Evolutionary conservation across 306 rosid species (phyloP).

Genomic region (Prunus armeniaca): DNA sequence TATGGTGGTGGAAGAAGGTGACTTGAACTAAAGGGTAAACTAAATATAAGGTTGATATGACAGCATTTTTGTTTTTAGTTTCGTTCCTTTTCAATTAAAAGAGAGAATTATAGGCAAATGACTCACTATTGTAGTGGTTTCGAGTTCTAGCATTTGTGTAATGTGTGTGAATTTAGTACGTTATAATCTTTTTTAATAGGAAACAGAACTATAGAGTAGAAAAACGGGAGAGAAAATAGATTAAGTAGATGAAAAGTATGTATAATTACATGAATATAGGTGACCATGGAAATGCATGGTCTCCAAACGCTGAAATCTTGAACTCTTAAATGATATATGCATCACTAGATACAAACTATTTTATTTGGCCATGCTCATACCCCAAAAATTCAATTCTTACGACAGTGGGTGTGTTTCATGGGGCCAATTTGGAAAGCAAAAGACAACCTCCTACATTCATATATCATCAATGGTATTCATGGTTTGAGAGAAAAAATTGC

Average conservation of each 20-base stretch:
- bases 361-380: conserved; percentile 6
- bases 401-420: not conserved
- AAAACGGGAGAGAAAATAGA: not conserved
- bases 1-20: not conserved
- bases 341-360: not conserved
- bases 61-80: not conserved
- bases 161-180: too few relatives aligned
- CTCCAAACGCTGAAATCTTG: not conserved
- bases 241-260: not conserved
- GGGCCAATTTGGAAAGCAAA: conserved; percentile 26
- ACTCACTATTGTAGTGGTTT: too few relatives aligned
- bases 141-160: too few relatives aligned
- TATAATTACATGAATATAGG: not conserved
- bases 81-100: not conserved
- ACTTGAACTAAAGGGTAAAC: not conserved
- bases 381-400: not conserved
- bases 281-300: not conserved
- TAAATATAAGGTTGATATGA: not conserved
- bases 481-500: not conserved
- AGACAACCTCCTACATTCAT: conserved; percentile 7
- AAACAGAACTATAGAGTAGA: not conserved
- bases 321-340: conserved; percentile 3
- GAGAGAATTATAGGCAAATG: not conserved
- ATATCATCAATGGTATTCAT: conserved; percentile 21
- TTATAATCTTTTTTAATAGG: rapidly evolving